Base-by-base conservation (phyloP, 352 stramenopile genomes). In the Blastocystis sp. region DNA sequence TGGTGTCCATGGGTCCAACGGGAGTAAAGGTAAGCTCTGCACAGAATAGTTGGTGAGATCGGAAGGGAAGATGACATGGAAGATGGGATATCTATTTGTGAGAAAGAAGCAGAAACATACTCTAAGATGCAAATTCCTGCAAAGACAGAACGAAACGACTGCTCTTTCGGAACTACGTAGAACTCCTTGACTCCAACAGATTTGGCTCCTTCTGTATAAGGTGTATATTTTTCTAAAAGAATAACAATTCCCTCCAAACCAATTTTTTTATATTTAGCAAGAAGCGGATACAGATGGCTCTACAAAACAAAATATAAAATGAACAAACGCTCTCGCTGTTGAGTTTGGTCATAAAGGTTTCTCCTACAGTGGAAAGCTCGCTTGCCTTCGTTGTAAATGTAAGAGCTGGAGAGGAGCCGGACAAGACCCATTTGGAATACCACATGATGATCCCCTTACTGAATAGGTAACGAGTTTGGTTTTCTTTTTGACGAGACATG, bases 401-500 rank as follows among this genome's bases (percentile, higher is more conserved):
- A 23, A 80, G 70, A 15, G 50, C 20, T 9, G 70, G 70, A n/a
- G 43, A 29, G 1, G 55, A 41, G n/a, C 70, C 64, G 9, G 70
- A 50, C 7, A 80, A 47, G 39, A 61, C 23, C 70, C 70, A 80
- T 47, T 80, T 80, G 45, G 70, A 34, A 41, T 64, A 80, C 70
- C 70, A 80, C 70, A 80, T 80, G 54, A 80, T 80, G 18, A 64
- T n/a, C 3, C 70, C 70, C 45, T 80, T 80, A 23, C 45, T 47
- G 54, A 64, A 80, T 4, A 80, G 34, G 54, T 80, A 80, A 11
- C 70, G 70, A 9, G 70, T 62, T 62, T 63, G 20, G n/a, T 80
- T 80, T 37, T 80, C 70, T 23, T 62, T 80, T 26, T 80, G 70
- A 11, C 70, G 70, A 62, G 37, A 61, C 70, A 80, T 80, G 13